phyloP scores from a whole-genome alignment of 108 stramenopile species.

The Fragilariopsis cylindrus region DNA sequence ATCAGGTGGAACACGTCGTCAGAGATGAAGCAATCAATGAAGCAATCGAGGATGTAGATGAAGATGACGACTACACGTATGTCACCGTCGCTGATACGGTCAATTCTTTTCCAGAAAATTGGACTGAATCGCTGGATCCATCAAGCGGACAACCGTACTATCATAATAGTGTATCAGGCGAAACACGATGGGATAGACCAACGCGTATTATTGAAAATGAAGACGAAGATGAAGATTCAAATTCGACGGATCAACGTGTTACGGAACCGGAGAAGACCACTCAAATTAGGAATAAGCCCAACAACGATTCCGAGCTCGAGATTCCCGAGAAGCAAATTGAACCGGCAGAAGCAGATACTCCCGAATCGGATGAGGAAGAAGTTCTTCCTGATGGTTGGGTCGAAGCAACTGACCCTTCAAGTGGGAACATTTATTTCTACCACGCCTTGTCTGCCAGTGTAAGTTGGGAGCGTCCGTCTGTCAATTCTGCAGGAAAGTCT shows the following conservation, averaged over 20 bases:
- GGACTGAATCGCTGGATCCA: slow-evolving; percentile 46
- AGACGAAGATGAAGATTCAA: slow-evolving; percentile 3
- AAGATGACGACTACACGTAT: neutral
- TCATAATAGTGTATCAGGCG: slow-evolving; percentile 33
- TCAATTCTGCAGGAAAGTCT: neutral
- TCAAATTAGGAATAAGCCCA: neutral
- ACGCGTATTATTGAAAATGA: neutral
- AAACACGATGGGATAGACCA: slow-evolving; percentile 48
- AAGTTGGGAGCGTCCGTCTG: slow-evolving; percentile 54
- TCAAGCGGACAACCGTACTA: slow-evolving; percentile 39
- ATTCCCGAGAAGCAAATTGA: slow-evolving; percentile 2
- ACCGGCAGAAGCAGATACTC: neutral
- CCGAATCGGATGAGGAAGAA: neutral
- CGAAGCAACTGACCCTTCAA: slow-evolving; percentile 48
- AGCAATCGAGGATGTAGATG: slow-evolving; percentile 2
- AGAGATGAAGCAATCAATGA: neutral
- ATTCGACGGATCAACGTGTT: slow-evolving; percentile 8
- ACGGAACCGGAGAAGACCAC: neutral
- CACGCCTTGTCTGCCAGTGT: slow-evolving; percentile 40
- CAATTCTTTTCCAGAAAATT: slow-evolving; percentile 31
- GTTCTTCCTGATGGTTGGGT: slow-evolving; percentile 54
- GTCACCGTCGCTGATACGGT: no score
- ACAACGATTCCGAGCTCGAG: neutral
- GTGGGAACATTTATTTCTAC: slow-evolving; percentile 53
- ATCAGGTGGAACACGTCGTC: neutral